Conservation (phyloP, 805 yeast species). For the Kluyveromyces siamensis region DNA sequence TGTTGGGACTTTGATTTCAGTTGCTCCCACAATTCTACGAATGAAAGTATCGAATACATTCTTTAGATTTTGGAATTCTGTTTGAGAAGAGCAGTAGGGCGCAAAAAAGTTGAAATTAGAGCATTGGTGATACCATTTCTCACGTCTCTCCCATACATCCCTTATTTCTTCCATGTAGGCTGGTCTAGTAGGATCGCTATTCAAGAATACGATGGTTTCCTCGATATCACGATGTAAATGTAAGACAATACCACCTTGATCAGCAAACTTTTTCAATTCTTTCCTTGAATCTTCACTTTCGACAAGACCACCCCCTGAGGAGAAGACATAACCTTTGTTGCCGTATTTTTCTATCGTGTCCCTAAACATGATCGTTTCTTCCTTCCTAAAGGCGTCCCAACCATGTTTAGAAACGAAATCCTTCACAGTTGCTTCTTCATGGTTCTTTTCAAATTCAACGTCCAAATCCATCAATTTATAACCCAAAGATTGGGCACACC, state of each 20-base stretch:
- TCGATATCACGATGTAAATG: constrained; percentile 85
- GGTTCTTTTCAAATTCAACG: constrained; percentile 49
- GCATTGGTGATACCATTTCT: constrained; percentile 68
- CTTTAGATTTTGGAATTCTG: constrained; percentile 49
- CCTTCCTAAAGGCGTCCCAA: constrained; percentile 79
- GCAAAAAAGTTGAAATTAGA: constrained; percentile 73
- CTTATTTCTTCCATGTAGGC: constrained; percentile 72
- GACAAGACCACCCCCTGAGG: constrained; percentile 96
- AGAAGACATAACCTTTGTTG: constrained; percentile 53
- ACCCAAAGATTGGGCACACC: constrained; percentile 65
- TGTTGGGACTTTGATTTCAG: constrained; percentile 23
- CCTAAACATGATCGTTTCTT: constrained; percentile 51
- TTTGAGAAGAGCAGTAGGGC: constrained; percentile 51
- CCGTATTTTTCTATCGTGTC: constrained; percentile 33
- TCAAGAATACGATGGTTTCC: constrained; percentile 67
- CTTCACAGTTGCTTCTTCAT: constrained; percentile 40
- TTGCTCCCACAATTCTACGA: constrained; percentile 50
- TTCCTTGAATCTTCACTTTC: constrained; percentile 65
- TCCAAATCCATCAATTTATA: constrained; percentile 72
- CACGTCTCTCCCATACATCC: constrained; percentile 79
- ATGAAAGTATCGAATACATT: constrained; percentile 51
- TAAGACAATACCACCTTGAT: constrained; percentile 67
- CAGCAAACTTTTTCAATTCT: constrained; percentile 44
- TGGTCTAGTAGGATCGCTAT: constrained; percentile 78
- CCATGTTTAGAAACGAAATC: constrained; percentile 55